Conservation (phyloP, 2,329 filamentous ascomycete species). For the Passalora sequoiae region DNA sequence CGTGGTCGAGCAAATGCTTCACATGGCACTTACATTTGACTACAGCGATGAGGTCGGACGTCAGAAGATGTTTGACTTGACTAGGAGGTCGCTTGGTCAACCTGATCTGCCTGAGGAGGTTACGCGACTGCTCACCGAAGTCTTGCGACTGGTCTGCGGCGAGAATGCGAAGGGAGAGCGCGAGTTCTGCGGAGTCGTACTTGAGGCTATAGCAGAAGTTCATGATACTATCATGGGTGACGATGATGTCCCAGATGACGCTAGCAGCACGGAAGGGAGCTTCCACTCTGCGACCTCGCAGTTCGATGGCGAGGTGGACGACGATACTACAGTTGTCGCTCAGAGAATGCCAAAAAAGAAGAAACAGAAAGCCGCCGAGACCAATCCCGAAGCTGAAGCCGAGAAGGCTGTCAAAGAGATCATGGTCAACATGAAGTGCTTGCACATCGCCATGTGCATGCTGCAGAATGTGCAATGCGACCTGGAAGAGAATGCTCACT, state of each 20-base stretch:
- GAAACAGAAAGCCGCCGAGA: constrained; percentile 52
- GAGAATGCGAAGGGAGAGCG: constrained; percentile 67
- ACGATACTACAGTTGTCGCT: constrained; percentile 29
- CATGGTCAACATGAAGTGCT: constrained; percentile 95
- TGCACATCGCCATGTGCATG: constrained; percentile 97
- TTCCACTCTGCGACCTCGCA: constrained; percentile 93
- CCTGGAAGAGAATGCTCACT: constrained; percentile 79
- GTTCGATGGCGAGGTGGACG: constrained; percentile 61
- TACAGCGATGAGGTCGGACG: constrained; percentile 97
- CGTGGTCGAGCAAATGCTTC: constrained; percentile 87
- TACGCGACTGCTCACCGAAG: constrained; percentile 80
- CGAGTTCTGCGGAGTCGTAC: constrained; percentile 77
- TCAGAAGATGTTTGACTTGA: constrained; percentile 88
- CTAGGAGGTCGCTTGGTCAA: constrained; percentile 78
- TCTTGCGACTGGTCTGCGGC: constrained; percentile 76
- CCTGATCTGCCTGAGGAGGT: constrained; percentile 87
- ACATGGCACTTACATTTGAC: constrained; percentile 86
- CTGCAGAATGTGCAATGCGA: constrained; percentile 85
- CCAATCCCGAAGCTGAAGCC: constrained; percentile 51
- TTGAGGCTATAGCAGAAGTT: constrained; percentile 93
- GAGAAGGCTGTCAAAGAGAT: constrained; percentile 81
- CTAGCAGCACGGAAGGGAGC: constrained; percentile 57
- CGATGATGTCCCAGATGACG: constrained; percentile 55
- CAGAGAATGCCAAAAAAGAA: constrained; percentile 35
- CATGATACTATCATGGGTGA: constrained; percentile 81